Evolutionary conservation across 108 stramenopile genomes (phyloP).

Genomic region (Epipyxis sp.): DNA sequence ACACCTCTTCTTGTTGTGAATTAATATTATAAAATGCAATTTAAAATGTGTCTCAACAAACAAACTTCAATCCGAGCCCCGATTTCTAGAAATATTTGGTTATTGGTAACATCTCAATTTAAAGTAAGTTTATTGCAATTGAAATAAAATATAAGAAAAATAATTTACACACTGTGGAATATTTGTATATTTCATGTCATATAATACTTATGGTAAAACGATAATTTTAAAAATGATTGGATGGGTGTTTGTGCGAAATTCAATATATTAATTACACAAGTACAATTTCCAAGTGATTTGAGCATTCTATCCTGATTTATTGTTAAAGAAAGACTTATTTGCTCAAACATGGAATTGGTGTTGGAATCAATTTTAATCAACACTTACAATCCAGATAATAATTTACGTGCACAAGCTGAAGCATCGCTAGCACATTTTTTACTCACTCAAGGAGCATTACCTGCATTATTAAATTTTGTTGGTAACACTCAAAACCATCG

Average conservation of each 20-base stretch:
- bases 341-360: no score
- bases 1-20: no score
- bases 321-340: no score
- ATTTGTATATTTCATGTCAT: neutral
- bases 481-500: neutral
- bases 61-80: no score
- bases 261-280: neutral
- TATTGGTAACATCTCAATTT: neutral
- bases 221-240: neutral
- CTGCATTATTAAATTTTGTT: neutral
- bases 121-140: neutral
- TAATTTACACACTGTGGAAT: neutral
- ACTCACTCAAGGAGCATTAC: neutral
- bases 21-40: no score
- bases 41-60: no score
- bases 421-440: neutral
- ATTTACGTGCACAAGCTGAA: neutral
- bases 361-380: neutral
- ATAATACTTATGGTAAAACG: neutral
- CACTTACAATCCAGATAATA: constrained; percentile 21
- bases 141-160: neutral
- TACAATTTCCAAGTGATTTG: neutral
- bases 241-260: neutral
- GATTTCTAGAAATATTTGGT: neutral
- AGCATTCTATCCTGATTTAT: no score